phyloP scores from a whole-genome alignment of 257 asterid species.

The Gentiana dahurica region DNA sequence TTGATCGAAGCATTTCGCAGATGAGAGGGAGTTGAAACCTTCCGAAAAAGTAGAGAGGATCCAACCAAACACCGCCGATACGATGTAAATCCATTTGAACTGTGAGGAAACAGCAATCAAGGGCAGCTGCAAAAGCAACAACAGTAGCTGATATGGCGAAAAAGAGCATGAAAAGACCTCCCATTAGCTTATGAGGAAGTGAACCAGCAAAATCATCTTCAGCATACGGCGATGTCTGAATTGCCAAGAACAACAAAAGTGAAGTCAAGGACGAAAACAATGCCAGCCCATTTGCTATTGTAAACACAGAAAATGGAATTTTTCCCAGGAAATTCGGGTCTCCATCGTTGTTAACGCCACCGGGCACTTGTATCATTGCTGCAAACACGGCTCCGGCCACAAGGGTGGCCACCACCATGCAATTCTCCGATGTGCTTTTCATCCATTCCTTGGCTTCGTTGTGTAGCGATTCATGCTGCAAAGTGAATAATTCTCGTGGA shows the following conservation, averaged over 20 bases:
- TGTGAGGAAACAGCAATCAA: constrained; percentile 10
- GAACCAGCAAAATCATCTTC: constrained; percentile 26
- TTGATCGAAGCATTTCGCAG: too few species aligned
- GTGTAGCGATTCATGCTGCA: constrained; percentile 18
- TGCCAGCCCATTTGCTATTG: constrained; percentile 15
- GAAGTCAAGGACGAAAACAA: constrained; percentile 24
- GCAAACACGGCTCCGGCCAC: constrained; percentile 28
- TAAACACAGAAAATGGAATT: constrained; percentile 18
- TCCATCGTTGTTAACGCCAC: constrained; percentile 23
- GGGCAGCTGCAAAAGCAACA: constrained; percentile 23
- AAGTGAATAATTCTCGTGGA: constrained; percentile 19
- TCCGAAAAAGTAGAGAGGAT: too few species aligned
- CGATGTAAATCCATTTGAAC: too few species aligned
- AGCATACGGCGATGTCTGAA: constrained; percentile 32
- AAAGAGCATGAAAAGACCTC: constrained; percentile 25
- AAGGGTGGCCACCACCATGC: constrained; percentile 29
- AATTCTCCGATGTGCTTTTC: constrained; percentile 27
- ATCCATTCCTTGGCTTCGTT: constrained; percentile 28
- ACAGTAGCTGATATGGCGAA: constrained; percentile 24
- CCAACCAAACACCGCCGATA: too few species aligned
- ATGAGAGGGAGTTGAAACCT: too few species aligned
- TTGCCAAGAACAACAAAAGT: constrained; percentile 25
- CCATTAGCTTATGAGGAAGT: constrained; percentile 20
- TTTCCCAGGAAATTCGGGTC: constrained; percentile 13
- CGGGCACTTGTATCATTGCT: constrained; percentile 24